Evolutionary conservation across 2,329 filamentous ascomycete genomes (phyloP), one percentile per base, ranked within the genome.

Genomic region (Domatiomyces catenatus): DNA sequence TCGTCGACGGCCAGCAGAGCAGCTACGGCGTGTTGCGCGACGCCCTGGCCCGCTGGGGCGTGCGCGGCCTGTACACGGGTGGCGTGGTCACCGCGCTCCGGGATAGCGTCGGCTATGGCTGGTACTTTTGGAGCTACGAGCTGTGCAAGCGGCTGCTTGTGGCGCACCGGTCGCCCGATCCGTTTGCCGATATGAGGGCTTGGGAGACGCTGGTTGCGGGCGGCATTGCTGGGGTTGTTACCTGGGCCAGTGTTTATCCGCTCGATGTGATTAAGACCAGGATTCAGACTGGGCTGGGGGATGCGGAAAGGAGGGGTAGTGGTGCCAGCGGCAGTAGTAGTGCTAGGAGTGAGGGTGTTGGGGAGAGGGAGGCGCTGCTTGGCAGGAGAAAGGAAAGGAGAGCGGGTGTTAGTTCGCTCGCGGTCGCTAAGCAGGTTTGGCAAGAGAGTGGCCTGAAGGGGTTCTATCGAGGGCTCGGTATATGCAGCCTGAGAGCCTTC

Each of bases 41-140:
- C 19, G 77, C 86, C 22, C 70, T 80, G 60, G 71, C 66, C 36
- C 68, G 64, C 1, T 79, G 83, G 3, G 72, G 82, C 0, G 50
- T 86, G 2, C 72, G 74, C 42, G 89, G 88, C 0, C 67, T 95
- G 19, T 95, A 94, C 63, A 76, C 81, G 54, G 90, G 88, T 18
- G 90, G 90, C 18, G 72, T 70, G 0, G 79, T 95, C 15, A 96
- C 90, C 0, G 86, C 83, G 49, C 63, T 90, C 42, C 75, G 90
- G 47, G 90, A 96, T 67, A 83, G 83, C 52, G 77, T 95, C 50
- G 90, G 90, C n/a, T 96, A 95, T 67, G 90, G 89, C 0, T 95
- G 95, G 66, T 96, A 95, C 76, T 96, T 96, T 66, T 94, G 85
- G 84, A 83, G 84, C 1, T 96, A 95, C 62, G 85, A 93, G 66